Evolutionary conservation across 2,329 filamentous ascomycete species (phyloP).

Genomic region (Paecilomyces fulvus): DNA sequence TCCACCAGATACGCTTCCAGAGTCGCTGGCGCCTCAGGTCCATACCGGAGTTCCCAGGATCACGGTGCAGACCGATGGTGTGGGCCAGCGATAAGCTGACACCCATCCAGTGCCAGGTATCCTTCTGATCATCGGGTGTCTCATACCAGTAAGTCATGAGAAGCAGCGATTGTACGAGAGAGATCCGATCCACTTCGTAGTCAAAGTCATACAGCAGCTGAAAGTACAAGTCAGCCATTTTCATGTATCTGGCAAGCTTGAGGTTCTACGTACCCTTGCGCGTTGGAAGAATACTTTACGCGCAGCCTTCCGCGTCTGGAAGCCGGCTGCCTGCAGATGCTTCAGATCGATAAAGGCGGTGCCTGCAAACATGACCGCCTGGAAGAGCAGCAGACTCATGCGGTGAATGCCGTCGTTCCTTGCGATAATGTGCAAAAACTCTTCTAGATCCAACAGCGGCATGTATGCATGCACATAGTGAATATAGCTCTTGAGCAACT

Average conservation of each 20-base stretch:
- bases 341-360: conserved; percentile 81
- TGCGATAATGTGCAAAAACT: conserved; percentile 50
- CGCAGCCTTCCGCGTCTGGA: conserved; percentile 67
- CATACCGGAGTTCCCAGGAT: conserved; percentile 72
- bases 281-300: conserved; percentile 84
- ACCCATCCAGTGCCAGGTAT: conserved; percentile 99
- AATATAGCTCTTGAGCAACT: conserved; percentile 71
- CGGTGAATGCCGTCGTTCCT: conserved; percentile 61
- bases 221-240: conserved; percentile 1
- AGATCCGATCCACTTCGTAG: conserved; percentile 82
- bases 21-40: conserved; percentile 64
- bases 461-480: conserved; percentile 93
- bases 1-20: conserved; percentile 98
- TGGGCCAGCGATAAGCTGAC: conserved; percentile 88
- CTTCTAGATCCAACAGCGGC: conserved; percentile 67
- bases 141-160: conserved; percentile 98
- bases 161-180: conserved; percentile 77
- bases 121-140: conserved; percentile 92
- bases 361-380: conserved; percentile 90
- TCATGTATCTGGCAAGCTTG: neutral
- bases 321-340: conserved; percentile 67
- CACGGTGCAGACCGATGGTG: conserved; percentile 85
- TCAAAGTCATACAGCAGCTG: conserved; percentile 89
- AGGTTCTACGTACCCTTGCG: conserved; percentile 56
- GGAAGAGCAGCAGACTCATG: conserved; percentile 79